Evolutionary conservation across 208 protist genomes (phyloP).

Genomic region (Wallacemonas collosoma): DNA sequence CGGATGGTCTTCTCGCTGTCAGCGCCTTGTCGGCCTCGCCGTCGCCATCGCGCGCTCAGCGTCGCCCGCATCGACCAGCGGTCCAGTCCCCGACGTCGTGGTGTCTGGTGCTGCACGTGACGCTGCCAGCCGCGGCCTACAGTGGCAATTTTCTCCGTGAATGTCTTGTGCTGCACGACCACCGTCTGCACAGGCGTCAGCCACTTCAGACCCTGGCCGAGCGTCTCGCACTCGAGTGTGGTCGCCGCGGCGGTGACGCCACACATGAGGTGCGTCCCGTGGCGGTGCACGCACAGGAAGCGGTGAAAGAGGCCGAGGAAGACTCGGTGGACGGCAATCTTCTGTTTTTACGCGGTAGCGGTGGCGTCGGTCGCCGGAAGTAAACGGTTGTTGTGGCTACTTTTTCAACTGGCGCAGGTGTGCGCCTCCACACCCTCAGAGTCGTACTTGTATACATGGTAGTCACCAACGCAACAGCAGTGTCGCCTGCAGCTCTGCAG

Average conservation of each 20-base stretch:
- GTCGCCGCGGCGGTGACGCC: not conserved
- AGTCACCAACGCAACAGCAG: no score
- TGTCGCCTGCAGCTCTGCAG: no score
- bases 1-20: conserved; percentile 53
- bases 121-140: conserved; percentile 53
- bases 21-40: conserved; percentile 22
- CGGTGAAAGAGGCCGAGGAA: not conserved
- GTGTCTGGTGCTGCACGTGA: conserved; percentile 70
- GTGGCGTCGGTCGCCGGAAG: not conserved
- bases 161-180: conserved; percentile 9
- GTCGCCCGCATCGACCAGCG: conserved; percentile 15
- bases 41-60: not conserved
- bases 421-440: no score
- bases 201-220: conserved; percentile 19
- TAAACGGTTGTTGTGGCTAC: not conserved
- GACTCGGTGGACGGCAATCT: conserved; percentile 9
- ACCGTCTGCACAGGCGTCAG: conserved; percentile 13
- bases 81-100: conserved; percentile 18
- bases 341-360: not conserved
- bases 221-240: conserved; percentile 27
- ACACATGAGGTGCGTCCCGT: not conserved
- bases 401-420: not conserved
- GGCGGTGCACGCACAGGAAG: conserved; percentile 15
- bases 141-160: conserved; percentile 58
- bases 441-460: no score